Percentiles rank a stretch among this genome's conserved stretches.
phyloP scores from a whole-genome alignment of 352 stramenopile genomes.

The Pythium dissimile region DNA sequence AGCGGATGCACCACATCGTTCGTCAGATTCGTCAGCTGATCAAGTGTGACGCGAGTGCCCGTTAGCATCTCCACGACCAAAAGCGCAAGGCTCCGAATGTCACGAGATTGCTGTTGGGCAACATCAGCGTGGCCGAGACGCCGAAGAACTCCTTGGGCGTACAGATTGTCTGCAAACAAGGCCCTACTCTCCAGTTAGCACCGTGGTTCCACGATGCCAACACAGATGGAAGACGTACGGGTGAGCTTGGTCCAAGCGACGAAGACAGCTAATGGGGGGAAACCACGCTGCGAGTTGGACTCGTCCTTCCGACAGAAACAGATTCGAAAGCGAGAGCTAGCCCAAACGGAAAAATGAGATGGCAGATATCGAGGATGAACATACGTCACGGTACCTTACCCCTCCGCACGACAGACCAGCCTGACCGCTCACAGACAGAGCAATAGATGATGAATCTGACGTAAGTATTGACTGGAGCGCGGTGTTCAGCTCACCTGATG shows the following conservation, averaged over 20 bases:
- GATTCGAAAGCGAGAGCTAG: conserved; percentile 40
- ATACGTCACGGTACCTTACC: too few species aligned
- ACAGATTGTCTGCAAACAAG: conserved; percentile 30
- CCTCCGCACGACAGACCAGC: conserved; percentile 30
- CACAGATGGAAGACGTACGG: neutral
- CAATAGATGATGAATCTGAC: neutral
- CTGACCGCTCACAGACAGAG: neutral
- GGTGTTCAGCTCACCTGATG: conserved; percentile 20
- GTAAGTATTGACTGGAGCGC: conserved; percentile 16
- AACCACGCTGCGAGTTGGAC: conserved; percentile 43
- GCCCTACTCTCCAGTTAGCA: neutral
- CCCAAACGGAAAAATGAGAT: neutral
- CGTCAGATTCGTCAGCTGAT: conserved; percentile 24
- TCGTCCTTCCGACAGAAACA: conserved; percentile 36
- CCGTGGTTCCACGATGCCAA: neutral
- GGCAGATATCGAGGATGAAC: conserved; percentile 2
- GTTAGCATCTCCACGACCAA: conserved; percentile 64
- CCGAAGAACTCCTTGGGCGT: conserved; percentile 26
- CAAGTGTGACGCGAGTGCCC: conserved; percentile 30
- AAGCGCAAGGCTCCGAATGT: conserved; percentile 53
- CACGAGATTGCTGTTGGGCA: conserved; percentile 26
- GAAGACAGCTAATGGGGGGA: conserved; percentile 25
- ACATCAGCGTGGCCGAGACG: conserved; percentile 10
- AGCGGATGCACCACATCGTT: conserved; percentile 30
- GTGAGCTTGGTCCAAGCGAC: conserved; percentile 14